phyloP scores from a whole-genome alignment of 768 basidiomycete genomes.

The Russula ochroleuca region DNA sequence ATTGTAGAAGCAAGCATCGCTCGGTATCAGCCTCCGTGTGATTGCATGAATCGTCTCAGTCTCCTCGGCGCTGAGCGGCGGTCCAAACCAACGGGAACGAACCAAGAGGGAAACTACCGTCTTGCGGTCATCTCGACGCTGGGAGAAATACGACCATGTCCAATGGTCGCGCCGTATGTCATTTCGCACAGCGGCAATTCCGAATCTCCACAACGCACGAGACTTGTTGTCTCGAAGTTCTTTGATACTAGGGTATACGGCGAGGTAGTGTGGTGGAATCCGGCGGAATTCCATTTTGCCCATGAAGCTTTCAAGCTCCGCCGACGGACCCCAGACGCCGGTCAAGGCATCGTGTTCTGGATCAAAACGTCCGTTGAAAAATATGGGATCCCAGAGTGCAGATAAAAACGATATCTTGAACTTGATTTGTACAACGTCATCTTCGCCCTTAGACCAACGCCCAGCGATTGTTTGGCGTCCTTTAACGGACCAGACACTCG shows the following conservation, averaged over 20 bases:
- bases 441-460: slow-evolving; percentile 20
- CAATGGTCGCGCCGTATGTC: slow-evolving; percentile 30
- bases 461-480: slow-evolving; percentile 26
- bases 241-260: slow-evolving; percentile 30
- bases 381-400: background rate
- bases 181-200: slow-evolving; percentile 29
- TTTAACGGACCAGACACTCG: slow-evolving; percentile 13
- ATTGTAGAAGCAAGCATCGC: slow-evolving; percentile 32
- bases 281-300: slow-evolving; percentile 30
- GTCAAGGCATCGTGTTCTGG: slow-evolving; percentile 12
- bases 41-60: slow-evolving; percentile 18
- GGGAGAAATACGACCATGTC: slow-evolving; percentile 35
- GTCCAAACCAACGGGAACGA: slow-evolving; percentile 28
- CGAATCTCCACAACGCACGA: slow-evolving; percentile 35
- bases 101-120: slow-evolving; percentile 31
- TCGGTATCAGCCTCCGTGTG: slow-evolving; percentile 27
- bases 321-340: slow-evolving; percentile 1
- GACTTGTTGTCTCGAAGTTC: slow-evolving; percentile 30
- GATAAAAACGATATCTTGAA: slow-evolving; percentile 24
- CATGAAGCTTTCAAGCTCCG: background rate
- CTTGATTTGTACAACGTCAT: slow-evolving; percentile 19
- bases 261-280: slow-evolving; percentile 28
- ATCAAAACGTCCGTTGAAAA: slow-evolving; percentile 14
- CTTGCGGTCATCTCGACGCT: slow-evolving; percentile 31
- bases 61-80: slow-evolving; percentile 26